phyloP scores from a whole-genome alignment of 2,329 filamentous ascomycete species.

The Clarireedia homoeocarpa region DNA sequence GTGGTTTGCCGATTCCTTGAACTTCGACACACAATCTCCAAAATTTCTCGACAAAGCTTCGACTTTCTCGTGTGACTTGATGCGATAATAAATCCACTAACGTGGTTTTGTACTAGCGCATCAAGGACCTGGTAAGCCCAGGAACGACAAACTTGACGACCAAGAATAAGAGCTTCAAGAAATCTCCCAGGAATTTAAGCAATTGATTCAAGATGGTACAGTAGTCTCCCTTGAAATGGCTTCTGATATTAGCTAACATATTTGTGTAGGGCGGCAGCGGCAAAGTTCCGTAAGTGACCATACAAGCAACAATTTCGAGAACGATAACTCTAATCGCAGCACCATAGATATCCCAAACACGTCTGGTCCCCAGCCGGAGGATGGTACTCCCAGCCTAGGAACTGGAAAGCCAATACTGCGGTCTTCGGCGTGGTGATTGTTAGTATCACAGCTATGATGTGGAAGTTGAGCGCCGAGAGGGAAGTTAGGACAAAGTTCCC shows the following conservation, averaged over 20 bases:
- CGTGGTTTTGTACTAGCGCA: neutral
- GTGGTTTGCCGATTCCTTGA: neutral
- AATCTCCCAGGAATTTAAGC: constrained; percentile 10
- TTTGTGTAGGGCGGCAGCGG: constrained; percentile 64
- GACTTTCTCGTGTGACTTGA: constrained; percentile 3
- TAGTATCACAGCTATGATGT: constrained; percentile 60
- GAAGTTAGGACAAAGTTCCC: constrained; percentile 71
- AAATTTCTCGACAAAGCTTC: constrained; percentile 10
- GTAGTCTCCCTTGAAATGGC: constrained; percentile 1
- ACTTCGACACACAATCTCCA: constrained; percentile 7
- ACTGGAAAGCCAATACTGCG: constrained; percentile 91
- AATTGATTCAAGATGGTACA: constrained; percentile 49
- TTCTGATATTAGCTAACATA: constrained; percentile 33
- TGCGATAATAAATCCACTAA: constrained; percentile 1
- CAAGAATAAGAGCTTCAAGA: constrained; percentile 4
- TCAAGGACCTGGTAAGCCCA: neutral
- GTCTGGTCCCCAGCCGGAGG: constrained; percentile 98
- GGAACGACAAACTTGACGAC: constrained; percentile 5
- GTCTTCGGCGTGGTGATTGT: constrained; percentile 62
- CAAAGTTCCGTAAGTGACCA: constrained; percentile 56
- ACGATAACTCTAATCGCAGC: neutral
- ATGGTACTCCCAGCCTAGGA: constrained; percentile 91
- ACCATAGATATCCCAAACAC: constrained; percentile 83
- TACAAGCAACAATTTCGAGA: neutral
- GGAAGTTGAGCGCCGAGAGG: constrained; percentile 64